Base-by-base conservation (phyloP, 108 stramenopile genomes). In the Nitzschia inconspicua region DNA sequence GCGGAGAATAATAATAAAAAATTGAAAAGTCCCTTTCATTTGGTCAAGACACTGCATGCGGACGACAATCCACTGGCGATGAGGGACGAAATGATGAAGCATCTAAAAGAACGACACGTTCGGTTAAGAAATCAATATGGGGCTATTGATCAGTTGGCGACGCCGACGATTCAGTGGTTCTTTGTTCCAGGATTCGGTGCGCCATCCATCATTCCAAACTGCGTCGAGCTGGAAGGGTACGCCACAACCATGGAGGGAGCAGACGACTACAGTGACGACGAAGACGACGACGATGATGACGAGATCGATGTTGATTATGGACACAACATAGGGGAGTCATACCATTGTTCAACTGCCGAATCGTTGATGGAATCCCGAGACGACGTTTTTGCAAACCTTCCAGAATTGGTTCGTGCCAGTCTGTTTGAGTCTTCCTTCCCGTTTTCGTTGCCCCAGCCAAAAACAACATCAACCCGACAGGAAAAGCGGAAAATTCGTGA, bases 221-320 rank as follows among this genome's bases (percentile, higher is more conserved):
- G 70, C 47, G 59, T 82, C 18, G 68, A 82, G 20, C 54, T 82
- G 43, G 80, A 82, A 54, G 80, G 80, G 0, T 82, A 82, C 42
- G 72, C 58, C 28, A 77, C 80, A 0, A 70, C 77, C 6, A 52
- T 77, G 60, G 76, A 82, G 31, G 68, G 63, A 8, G 75, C 73
- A 19, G 64, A 70, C 10, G 43, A 57, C 0, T 56, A 66, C 13
- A 58, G 49, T 10, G 63, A 67, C 43, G 20, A 63, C 24, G 47
- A 44, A 0, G 25, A 32, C 1, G 46, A 57, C 0, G 39, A 41
- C 23, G 66, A 67, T 0, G 49, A 50, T 44, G 54, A 54, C 4
- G 42, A 56, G 23, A 37, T 50, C 44, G 60, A 56, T 16, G 44
- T 14, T 36, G 57, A 65, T 47, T 13, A 46, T 32, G 20, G 31